phyloP scores from a whole-genome alignment of 169 alveolate species.

The Plasmodium reichenowi region DNA sequence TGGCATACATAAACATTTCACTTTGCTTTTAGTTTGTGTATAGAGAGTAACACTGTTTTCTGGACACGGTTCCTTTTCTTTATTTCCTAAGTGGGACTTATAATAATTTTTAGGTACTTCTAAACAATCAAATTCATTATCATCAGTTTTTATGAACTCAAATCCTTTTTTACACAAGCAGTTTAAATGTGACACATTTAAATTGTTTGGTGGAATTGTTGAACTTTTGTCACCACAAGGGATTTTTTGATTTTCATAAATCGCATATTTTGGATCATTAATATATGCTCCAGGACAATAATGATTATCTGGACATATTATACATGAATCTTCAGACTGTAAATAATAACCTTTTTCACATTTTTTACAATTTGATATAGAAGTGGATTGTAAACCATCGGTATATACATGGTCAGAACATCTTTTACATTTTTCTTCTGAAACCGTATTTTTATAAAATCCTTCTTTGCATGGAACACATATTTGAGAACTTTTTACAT shows the following conservation, averaged over 20 bases:
- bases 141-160: slow-evolving; percentile 71
- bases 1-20: slow-evolving; percentile 49
- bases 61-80: slow-evolving; percentile 78
- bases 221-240: slow-evolving; percentile 72
- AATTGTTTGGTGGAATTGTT: slow-evolving; percentile 78
- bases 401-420: slow-evolving; percentile 76
- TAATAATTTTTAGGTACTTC: slow-evolving; percentile 71
- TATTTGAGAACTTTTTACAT: slow-evolving; percentile 42
- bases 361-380: slow-evolving; percentile 70
- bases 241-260: slow-evolving; percentile 73
- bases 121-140: slow-evolving; percentile 64
- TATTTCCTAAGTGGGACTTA: slow-evolving; percentile 77
- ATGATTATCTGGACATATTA: slow-evolving; percentile 79
- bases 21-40: slow-evolving; percentile 44
- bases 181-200: slow-evolving; percentile 75
- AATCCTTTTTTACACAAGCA: slow-evolving; percentile 82
- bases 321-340: slow-evolving; percentile 71
- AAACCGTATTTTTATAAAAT: slow-evolving; percentile 40
- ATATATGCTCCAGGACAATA: slow-evolving; percentile 82
- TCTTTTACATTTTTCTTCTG: slow-evolving; percentile 42
- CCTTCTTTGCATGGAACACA: slow-evolving; percentile 69
- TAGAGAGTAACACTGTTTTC: slow-evolving; percentile 78
- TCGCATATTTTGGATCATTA: slow-evolving; percentile 19
- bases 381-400: slow-evolving; percentile 37
- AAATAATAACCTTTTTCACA: slow-evolving; percentile 80